phyloP scores from a whole-genome alignment of 2,329 filamentous ascomycete genomes.

The Botrytis galanthina region DNA sequence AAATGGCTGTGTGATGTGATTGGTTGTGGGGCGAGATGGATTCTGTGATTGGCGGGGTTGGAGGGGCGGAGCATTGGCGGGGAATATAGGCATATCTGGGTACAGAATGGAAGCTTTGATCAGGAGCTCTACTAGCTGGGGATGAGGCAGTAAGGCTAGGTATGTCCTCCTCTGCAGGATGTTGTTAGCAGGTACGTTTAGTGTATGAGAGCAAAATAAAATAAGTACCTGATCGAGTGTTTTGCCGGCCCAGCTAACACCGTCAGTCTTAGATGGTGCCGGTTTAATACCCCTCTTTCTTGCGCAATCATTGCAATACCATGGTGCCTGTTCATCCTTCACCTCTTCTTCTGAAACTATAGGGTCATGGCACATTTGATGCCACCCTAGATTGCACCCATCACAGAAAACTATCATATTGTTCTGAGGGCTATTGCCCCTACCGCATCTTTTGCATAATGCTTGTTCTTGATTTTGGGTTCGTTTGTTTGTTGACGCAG shows the following conservation, averaged over 20 bases:
- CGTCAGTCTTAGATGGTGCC: slow-evolving; percentile 33
- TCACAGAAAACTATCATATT: slow-evolving; percentile 88
- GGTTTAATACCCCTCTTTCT: slow-evolving; percentile 47
- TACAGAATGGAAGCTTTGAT: slow-evolving; percentile 59
- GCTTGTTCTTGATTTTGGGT: slow-evolving; percentile 54
- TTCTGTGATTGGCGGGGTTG: slow-evolving; percentile 19
- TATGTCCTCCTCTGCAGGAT: slow-evolving; percentile 57
- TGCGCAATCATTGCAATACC: slow-evolving; percentile 66
- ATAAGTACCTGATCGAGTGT: slow-evolving; percentile 43
- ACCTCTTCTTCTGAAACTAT: slow-evolving; percentile 69
- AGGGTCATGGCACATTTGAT: slow-evolving; percentile 78
- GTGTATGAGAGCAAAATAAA: slow-evolving; percentile 1
- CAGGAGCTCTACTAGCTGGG: slow-evolving; percentile 62
- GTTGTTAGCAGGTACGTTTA: slow-evolving; percentile 23
- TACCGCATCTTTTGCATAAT: slow-evolving; percentile 69
- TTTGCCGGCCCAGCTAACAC: slow-evolving; percentile 37
- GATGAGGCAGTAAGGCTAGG: slow-evolving; percentile 58
- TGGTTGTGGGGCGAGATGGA: slow-evolving; percentile 27
- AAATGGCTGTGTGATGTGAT: slow-evolving; percentile 34
- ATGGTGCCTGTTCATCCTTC: slow-evolving; percentile 63
- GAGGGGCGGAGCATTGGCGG: slow-evolving; percentile 30
- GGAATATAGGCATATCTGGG: slow-evolving; percentile 66
- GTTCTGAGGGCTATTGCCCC: slow-evolving; percentile 66
- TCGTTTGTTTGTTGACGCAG: slow-evolving; percentile 49
- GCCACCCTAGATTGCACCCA: slow-evolving; percentile 75